Base-by-base conservation (phyloP, 305 asterid species). In the Fraxinus ornus region DNA sequence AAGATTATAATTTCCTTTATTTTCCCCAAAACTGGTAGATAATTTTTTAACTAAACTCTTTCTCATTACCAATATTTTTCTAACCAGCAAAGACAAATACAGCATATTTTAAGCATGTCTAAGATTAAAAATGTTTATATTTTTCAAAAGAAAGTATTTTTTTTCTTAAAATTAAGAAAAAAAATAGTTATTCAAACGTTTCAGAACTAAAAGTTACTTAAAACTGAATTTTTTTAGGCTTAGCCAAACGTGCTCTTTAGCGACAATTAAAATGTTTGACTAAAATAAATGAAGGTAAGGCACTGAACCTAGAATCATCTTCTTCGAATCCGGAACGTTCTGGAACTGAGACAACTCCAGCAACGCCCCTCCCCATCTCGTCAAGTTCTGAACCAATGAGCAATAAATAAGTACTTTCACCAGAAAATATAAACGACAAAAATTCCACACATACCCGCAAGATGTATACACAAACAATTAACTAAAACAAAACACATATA, bases 341-440 rank as follows among this genome's bases (percentile, higher is more conserved):
- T 94, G 97, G 80, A 92, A 96, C 92, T 93, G 98, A n/a, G 99
- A 92, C 17, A 96, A 80, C 84, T 96, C 99, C 74, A 96, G 90
- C 77, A 96, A 79, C 26, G 95, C 97, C 66, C 98, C 95, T 32
- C 97, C 99, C 99, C 98, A 96, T 91, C 93, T 90, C 28, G 97
- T 91, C 81, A 96, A 89, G 83, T 96, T 94, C 99, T 96, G 89
- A 86, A 86, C 32, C 86, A 76, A 79, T 22, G 68, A 78, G 19
- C 37, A 24, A 12, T 60, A 24, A 15, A 49, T 60, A 37, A 72
- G n/a, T 26, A 77, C 5, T 4, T 41, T 24, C 15, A 62, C 30
- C 30, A 26, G 1, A 15, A 0, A 15, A 7, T 21, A 6, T 24
- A 10, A 15, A 17, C 4, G 64, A 6, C 22, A 28, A 22, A 32